Evolutionary conservation across 2,329 filamentous ascomycete species (phyloP), one percentile per base, ranked within the genome.

Genomic region (Madurella mycetomatis): DNA sequence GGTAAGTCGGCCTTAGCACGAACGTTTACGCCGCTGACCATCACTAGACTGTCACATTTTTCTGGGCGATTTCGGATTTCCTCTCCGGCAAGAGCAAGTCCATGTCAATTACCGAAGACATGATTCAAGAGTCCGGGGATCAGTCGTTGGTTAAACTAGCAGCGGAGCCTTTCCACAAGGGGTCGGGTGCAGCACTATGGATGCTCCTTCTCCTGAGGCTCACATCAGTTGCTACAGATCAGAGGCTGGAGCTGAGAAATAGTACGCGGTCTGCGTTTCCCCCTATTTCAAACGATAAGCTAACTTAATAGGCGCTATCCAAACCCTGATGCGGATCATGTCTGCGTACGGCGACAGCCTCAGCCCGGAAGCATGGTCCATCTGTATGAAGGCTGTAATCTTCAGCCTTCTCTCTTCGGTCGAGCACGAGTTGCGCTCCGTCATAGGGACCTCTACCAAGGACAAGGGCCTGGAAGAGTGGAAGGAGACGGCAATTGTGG

Each of bases 61-160:
- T 96, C 69, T 96, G 92, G 90, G 92, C 92, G 51, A 81, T 96
- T 8, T 96, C 92, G 0, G 92, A 96, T 69, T 94, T 92, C 60
- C 76, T 97, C 4, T 85, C 83, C 1, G 73, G 77, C 2, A 82
- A 81, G 61, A 82, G 78, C 51, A 76, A 76, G 54, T 75, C 78
- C 0, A 78, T 86, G 43, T 76, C 79, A 1, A 80, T 86, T 32
- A 84, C 79, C 0, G 73, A 78, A 42, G 76, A 78, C 48, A 75
- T 85, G 55, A 76, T 85, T 53, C 71, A 76, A 43, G 73, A 77
- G 57, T 65, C 78, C 56, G 72, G 82, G 5, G 84, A 87, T 51
- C 72, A 83, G 8, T 75, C 79, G 15, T 68, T 88, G 1, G 71
- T 79, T 1, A 71, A 76, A 41, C 77, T 84, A 47, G 85, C 88